These are phyloP conservation scores for Cydonia oblonga DNA, from an alignment of 331 rosid species.

Conservation along the genomic window DNA sequence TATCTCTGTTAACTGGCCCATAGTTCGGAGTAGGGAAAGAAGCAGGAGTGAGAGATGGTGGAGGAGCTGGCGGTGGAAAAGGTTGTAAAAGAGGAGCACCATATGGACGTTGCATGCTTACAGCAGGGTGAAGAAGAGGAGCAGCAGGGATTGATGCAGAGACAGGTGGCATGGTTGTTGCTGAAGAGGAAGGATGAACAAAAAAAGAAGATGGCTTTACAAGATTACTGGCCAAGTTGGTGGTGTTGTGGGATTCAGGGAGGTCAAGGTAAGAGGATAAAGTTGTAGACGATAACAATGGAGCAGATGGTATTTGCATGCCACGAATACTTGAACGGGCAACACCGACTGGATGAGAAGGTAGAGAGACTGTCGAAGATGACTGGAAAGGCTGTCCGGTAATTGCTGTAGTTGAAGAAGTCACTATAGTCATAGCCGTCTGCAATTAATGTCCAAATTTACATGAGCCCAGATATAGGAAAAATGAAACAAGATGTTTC, in stretches of 20 bases:
- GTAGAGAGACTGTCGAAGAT: slow-evolving; percentile 26
- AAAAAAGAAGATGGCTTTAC: slow-evolving; percentile 72
- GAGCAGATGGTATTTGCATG: slow-evolving; percentile 38
- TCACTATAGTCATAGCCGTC: slow-evolving; percentile 41
- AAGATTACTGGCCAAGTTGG: slow-evolving; percentile 46
- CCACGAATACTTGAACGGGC: slow-evolving; percentile 30
- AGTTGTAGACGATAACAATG: slow-evolving; percentile 34
- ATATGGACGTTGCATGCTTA: slow-evolving; percentile 52
- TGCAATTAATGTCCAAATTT: slow-evolving; percentile 42
- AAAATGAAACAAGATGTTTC: background rate
- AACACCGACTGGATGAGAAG: slow-evolving; percentile 36
- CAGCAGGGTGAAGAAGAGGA: slow-evolving; percentile 37
- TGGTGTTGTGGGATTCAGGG: slow-evolving; percentile 36
- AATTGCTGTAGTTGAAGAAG: slow-evolving; percentile 31
- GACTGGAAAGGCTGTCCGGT: slow-evolving; percentile 36
- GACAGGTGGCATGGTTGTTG: slow-evolving; percentile 39
- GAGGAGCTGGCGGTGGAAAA: slow-evolving; percentile 75
- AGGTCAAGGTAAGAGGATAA: slow-evolving; percentile 27
- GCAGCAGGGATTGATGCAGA: slow-evolving; percentile 38
- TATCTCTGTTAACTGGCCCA: slow-evolving; percentile 43
- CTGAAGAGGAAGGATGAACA: slow-evolving; percentile 37
- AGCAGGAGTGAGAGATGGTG: slow-evolving; percentile 55
- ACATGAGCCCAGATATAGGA: too few relatives aligned
- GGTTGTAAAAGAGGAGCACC: slow-evolving; percentile 78
- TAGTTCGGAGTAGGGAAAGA: slow-evolving; percentile 17